Conservation (phyloP, 306 rosid species). For the Trichosanthes truncata region DNA sequence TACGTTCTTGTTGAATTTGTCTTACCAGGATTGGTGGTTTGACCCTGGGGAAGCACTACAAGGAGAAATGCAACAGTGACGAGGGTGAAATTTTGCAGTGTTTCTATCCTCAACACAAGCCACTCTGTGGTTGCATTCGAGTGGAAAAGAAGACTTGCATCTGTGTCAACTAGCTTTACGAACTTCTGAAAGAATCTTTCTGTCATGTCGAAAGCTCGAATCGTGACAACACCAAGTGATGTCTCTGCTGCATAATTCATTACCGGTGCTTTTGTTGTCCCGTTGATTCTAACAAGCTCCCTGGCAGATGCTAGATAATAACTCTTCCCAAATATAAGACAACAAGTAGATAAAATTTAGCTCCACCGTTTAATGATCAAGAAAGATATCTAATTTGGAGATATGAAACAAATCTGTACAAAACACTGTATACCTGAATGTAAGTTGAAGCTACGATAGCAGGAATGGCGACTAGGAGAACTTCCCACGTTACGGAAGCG, state of each 20-base stretch:
- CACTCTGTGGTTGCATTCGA: slow-evolving; percentile 59
- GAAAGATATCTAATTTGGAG: not conserved
- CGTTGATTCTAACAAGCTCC: slow-evolving; percentile 71
- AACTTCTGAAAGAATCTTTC: slow-evolving; percentile 46
- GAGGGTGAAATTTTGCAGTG: slow-evolving; percentile 57
- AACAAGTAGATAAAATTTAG: not conserved
- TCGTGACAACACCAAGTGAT: slow-evolving; percentile 66
- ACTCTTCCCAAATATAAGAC: slow-evolving; percentile 20
- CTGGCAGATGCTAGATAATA: slow-evolving; percentile 70
- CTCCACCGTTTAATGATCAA: not conserved
- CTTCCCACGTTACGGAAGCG: slow-evolving; percentile 75
- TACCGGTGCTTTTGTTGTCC: slow-evolving; percentile 84
- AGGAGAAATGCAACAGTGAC: slow-evolving; percentile 52
- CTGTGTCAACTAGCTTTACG: slow-evolving; percentile 54
- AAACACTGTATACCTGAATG: slow-evolving; percentile 28
- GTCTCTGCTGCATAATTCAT: slow-evolving; percentile 74
- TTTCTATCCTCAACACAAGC: slow-evolving; percentile 53
- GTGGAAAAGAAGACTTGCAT: slow-evolving; percentile 53
- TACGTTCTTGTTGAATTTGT: not conserved
- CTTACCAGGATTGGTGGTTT: slow-evolving; percentile 46
- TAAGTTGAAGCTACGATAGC: slow-evolving; percentile 39
- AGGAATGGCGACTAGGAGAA: slow-evolving; percentile 51
- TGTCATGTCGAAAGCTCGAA: slow-evolving; percentile 52
- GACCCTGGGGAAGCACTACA: slow-evolving; percentile 48
- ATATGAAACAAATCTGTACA: not conserved